Evolutionary conservation across 208 protist species (phyloP), one percentile per base, ranked within the genome.

Genomic region (Acanthamoeba culbertsoni): DNA sequence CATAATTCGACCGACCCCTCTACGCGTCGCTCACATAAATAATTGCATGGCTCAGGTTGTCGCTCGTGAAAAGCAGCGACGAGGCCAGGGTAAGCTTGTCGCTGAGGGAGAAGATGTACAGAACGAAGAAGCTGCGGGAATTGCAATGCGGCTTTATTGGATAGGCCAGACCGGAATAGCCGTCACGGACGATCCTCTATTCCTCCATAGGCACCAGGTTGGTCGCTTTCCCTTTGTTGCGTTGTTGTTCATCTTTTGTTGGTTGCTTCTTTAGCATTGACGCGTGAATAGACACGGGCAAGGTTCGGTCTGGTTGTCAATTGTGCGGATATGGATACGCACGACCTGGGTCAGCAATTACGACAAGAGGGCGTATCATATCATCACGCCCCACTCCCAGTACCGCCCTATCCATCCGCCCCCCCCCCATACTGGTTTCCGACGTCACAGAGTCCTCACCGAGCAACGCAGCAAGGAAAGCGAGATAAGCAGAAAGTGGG

Each of bases 381-480:
- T 48, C 26, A 46, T 18, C 79, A 59, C 48, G 31, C 62, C n/a
- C 45, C 79, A 0, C 6, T 89, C 16, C 79, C 79, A 48, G 79
- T 89, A 65, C 51, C n/a, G n/a, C n/a, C n/a, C n/a, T n/a, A n/a
- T n/a, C n/a, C n/a, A n/a, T n/a, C n/a, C n/a, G n/a, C n/a, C n/a
- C n/a, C n/a, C n/a, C n/a, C n/a, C n/a, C n/a, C n/a, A n/a, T n/a
- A n/a, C n/a, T n/a, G n/a, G n/a, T n/a, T n/a, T n/a, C n/a, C n/a
- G n/a, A n/a, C n/a, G n/a, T n/a, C n/a, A n/a, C n/a, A n/a, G n/a
- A n/a, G n/a, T n/a, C n/a, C n/a, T n/a, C n/a, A n/a, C n/a, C n/a
- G n/a, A n/a, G n/a, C n/a, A n/a, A n/a, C n/a, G n/a, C 79, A 89
- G 79, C 45, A 65, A 1, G 79, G 79, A 12, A 89, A 89, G 48